Base-by-base conservation (phyloP, 2,329 filamentous ascomycete genomes). In the Nigrospora osmanthi region DNA sequence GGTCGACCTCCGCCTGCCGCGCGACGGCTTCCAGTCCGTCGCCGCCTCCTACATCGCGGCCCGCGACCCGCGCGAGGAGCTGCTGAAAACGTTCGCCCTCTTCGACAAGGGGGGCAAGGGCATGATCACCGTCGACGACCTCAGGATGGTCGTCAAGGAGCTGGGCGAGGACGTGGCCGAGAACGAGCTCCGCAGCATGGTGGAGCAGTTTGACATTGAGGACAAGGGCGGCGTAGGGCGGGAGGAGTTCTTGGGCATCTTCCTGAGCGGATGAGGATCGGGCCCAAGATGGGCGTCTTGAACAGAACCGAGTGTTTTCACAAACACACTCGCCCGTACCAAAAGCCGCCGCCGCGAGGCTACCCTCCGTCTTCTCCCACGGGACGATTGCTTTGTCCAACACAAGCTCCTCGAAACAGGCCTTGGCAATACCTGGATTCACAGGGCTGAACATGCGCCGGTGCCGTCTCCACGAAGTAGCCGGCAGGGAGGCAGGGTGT, bases 171-270 rank as follows among this genome's bases (percentile, higher is more conserved):
- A 87, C 12, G 74, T 98, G 54, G 88, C 93, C 55, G 91, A 98
- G 59, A 87, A 94, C 58, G 93, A 98, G 64, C 74, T 98, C 49
- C 76, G 81, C 55, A 89, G 89, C 52, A 98, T 98, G 93, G 93
- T 98, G 69, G 89, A 96, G 59, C 91, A 97, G 66, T 94, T 97
- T 70, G 93, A 98, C 69, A 76, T 96, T 52, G 87, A 95, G 60
- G 91, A 89, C 1, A 94, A 95, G 55, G 90, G 90, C 11, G 89
- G 78, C 45, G 81, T 86, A 9, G 80, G 78, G 51, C 71, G 79
- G 53, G 81, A 85, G 47, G 82, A 86, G 62, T 86, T 86, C 59
- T 76, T 82, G 43, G 77, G 80, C 56, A 79, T 83, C 43, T 67
- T 63, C 50, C 54, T 59, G 40, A 59, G 62, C 15, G 56, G 56